Conservation (phyloP, 2,329 filamentous ascomycete species). For the Niveomyces coronatus region DNA sequence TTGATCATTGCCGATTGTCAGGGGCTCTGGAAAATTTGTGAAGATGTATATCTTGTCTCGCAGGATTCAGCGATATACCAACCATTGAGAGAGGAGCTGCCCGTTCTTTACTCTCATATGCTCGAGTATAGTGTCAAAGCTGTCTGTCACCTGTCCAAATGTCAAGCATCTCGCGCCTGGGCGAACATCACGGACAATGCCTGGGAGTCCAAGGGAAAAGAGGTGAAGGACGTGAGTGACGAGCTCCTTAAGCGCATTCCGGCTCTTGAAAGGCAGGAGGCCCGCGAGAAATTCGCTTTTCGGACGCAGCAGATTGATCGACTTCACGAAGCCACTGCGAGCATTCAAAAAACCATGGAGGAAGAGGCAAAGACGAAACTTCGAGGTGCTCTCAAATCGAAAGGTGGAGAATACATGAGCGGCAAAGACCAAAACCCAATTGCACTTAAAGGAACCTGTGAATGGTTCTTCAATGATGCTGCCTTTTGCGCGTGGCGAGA, state of each 20-base stretch:
- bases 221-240: neutral
- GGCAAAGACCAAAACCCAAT: neutral
- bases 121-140: constrained; percentile 5
- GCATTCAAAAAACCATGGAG: neutral
- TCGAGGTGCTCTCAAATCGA: neutral
- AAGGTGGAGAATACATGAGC: neutral
- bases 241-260: neutral
- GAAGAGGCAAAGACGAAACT: neutral
- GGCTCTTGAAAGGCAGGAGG: neutral
- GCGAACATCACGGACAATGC: neutral
- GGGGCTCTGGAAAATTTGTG: constrained; percentile 5
- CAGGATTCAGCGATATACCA: neutral
- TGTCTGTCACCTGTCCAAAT: constrained; percentile 4
- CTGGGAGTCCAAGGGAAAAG: neutral
- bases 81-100: neutral
- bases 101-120: constrained; percentile 1
- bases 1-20: neutral
- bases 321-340: neutral
- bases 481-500: neutral
- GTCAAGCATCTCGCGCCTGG: constrained; percentile 2
- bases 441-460: neutral
- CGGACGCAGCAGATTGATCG: neutral
- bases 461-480: constrained; percentile 1
- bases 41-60: neutral
- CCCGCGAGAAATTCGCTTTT: neutral